Evolutionary conservation across 768 basidiomycete species (phyloP).

Genomic region (Psilocybe cubensis): DNA sequence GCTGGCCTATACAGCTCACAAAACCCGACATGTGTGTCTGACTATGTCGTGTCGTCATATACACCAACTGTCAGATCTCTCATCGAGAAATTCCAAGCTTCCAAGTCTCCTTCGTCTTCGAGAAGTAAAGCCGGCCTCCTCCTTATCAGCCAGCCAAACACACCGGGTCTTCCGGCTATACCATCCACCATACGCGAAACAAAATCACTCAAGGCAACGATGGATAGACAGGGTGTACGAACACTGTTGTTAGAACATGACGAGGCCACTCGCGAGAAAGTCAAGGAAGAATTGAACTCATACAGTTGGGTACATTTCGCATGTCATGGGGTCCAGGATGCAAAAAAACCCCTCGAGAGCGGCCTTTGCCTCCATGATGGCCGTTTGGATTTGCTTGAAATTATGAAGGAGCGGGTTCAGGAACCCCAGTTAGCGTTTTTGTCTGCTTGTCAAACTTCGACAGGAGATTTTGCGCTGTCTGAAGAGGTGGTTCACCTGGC

Average conservation of each 20-base stretch:
- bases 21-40: constrained; percentile 16
- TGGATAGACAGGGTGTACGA: background rate
- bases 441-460: constrained; percentile 44
- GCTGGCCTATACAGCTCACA: constrained; percentile 19
- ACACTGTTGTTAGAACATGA: constrained; percentile 5
- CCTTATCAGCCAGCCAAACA: constrained; percentile 14
- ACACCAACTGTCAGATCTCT: constrained; percentile 22
- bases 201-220: background rate
- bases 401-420: constrained; percentile 8
- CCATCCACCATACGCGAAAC: constrained; percentile 4
- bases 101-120: background rate
- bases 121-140: constrained; percentile 2
- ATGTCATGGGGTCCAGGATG: constrained; percentile 37
- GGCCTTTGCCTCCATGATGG: constrained; percentile 26
- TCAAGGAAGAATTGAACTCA: constrained; percentile 3
- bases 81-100: background rate
- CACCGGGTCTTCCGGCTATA: constrained; percentile 10
- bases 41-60: constrained; percentile 25
- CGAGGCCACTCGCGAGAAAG: constrained; percentile 11
- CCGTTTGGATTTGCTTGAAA: constrained; percentile 11
- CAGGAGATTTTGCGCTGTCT: constrained; percentile 26
- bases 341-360: constrained; percentile 26
- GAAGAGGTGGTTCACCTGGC: constrained; percentile 43
- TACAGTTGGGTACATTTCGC: constrained; percentile 35
- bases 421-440: constrained; percentile 37